Conservation (phyloP, 352 stramenopile genomes). For the Pythium rishiriense region DNA sequence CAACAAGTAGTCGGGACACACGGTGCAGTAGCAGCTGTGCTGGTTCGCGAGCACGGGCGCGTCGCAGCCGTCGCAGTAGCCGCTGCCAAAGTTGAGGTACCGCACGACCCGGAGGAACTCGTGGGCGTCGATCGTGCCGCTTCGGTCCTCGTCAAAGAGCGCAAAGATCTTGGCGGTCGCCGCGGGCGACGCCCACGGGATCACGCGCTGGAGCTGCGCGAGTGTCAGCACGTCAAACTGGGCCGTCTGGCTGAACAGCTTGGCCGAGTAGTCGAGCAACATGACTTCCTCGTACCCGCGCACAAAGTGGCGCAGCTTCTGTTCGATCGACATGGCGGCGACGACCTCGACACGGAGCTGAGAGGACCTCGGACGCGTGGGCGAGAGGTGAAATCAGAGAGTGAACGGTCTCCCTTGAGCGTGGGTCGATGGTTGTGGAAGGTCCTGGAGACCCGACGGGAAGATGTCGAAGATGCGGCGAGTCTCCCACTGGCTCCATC, state of each 20-base stretch:
- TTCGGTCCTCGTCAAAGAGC: conserved; percentile 24
- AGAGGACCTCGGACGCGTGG: no score
- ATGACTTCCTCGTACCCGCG: conserved; percentile 11
- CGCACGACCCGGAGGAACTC: conserved; percentile 41
- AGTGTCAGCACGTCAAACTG: not conserved
- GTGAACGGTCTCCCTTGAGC: no score
- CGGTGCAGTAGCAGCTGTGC: conserved; percentile 19
- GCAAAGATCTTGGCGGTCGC: not conserved
- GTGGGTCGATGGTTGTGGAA: not conserved
- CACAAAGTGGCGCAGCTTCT: not conserved
- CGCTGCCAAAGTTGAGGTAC: conserved; percentile 45
- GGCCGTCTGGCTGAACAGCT: not conserved
- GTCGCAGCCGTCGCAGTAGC: conserved; percentile 46
- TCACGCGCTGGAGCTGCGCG: not conserved
- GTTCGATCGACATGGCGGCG: conserved; percentile 3
- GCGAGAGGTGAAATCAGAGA: no score
- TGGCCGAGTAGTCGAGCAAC: conserved; percentile 10
- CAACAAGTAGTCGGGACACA: conserved; percentile 1
- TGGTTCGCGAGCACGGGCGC: conserved; percentile 38
- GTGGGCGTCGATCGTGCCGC: conserved; percentile 35
- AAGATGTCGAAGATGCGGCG: no score
- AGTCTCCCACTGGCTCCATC: no score
- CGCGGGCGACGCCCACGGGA: not conserved
- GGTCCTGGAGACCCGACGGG: no score
- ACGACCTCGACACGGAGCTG: no score